phyloP scores from a whole-genome alignment of 2,329 filamentous ascomycete genomes.

The Venturia effusa region DNA sequence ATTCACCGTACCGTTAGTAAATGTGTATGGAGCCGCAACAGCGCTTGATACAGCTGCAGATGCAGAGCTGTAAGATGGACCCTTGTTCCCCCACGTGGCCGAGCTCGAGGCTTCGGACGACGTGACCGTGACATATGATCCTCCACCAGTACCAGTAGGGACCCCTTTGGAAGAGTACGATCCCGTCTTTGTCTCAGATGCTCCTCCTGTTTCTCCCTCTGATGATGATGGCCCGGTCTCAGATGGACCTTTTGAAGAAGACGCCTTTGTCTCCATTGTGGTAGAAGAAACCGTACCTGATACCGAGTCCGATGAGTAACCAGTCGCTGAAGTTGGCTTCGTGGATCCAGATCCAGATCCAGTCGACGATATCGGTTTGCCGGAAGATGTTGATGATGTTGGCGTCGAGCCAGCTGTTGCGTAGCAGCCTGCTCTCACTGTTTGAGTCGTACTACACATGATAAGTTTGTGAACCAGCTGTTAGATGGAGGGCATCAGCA shows the following conservation, averaged over 20 bases:
- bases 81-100: neutral
- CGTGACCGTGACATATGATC: neutral
- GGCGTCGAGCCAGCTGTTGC: neutral
- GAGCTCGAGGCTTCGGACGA: neutral
- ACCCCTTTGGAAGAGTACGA: neutral
- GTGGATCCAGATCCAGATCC: neutral
- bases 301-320: neutral
- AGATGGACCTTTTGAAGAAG: neutral
- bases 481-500: neutral
- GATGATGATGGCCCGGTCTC: neutral
- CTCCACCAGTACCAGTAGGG: neutral
- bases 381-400: neutral
- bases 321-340: neutral
- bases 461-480: neutral
- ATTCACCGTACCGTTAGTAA: conserved; percentile 1
- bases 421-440: conserved; percentile 11
- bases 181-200: neutral
- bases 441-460: neutral
- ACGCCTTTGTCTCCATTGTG: neutral
- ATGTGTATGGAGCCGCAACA: neutral
- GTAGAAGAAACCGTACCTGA: neutral
- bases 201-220: neutral
- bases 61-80: neutral
- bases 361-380: neutral
- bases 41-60: neutral